Evolutionary conservation across 139 green algal species (phyloP).

Genomic region (Picochlorum costavermella): DNA sequence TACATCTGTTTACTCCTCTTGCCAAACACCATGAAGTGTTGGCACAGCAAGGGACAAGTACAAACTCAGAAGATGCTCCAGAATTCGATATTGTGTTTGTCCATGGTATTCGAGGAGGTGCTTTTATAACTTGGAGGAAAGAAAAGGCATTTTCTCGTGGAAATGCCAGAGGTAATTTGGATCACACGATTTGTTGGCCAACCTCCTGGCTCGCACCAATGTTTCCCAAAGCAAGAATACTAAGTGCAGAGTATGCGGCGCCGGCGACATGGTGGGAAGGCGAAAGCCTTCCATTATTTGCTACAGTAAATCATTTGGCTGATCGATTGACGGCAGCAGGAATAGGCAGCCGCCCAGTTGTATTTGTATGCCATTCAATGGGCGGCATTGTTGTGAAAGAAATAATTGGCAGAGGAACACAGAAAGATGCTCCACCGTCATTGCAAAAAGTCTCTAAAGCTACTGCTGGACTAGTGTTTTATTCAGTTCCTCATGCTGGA

Average conservation of each 20-base stretch:
- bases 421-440: neutral
- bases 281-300: constrained; percentile 61
- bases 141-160: constrained; percentile 17
- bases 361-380: constrained; percentile 83
- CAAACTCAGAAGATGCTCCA: constrained; percentile 19
- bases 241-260: constrained; percentile 65
- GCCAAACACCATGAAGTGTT: constrained; percentile 53
- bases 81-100: constrained; percentile 80
- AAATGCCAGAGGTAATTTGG: constrained; percentile 8
- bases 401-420: constrained; percentile 36
- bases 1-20: constrained; percentile 62
- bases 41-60: constrained; percentile 18
- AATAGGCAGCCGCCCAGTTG: constrained; percentile 62
- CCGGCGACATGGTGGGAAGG: constrained; percentile 57
- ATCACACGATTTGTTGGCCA: constrained; percentile 47
- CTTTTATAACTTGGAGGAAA: constrained; percentile 72
- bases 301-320: constrained; percentile 52
- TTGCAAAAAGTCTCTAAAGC: constrained; percentile 26
- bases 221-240: constrained; percentile 33
- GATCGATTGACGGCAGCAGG: constrained; percentile 62
- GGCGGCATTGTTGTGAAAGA: constrained; percentile 83
- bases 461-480: constrained; percentile 63
- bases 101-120: constrained; percentile 76
- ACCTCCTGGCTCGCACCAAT: constrained; percentile 49
- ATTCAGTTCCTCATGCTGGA: constrained; percentile 67